Percentiles rank a stretch among this genome's conserved stretches.
Conservation (phyloP, 129 eudicot species). For the Flaveria trinervia region DNA sequence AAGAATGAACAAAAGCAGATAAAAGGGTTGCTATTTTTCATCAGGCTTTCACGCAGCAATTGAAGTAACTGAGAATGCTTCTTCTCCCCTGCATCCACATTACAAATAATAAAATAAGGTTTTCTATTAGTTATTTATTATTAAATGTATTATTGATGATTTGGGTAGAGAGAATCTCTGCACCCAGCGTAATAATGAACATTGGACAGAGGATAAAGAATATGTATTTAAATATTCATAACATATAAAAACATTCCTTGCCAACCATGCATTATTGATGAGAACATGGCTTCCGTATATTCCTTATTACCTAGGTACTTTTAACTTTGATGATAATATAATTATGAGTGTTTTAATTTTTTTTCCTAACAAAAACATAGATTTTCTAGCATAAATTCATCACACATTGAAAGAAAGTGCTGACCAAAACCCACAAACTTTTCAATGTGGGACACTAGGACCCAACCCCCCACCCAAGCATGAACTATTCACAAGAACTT, state of each 20-base stretch:
- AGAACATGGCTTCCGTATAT: slow-evolving; percentile 33
- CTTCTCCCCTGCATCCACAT: slow-evolving; percentile 52
- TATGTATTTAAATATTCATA: slow-evolving; percentile 12
- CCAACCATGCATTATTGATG: slow-evolving; percentile 17
- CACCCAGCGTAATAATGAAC: slow-evolving; percentile 20
- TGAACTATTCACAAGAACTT: slow-evolving; percentile 24
- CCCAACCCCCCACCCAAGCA: slow-evolving; percentile 2
- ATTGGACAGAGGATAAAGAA: background rate
- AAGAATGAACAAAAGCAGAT: slow-evolving; percentile 27
- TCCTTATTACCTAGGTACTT: slow-evolving; percentile 22
- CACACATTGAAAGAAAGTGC: too few relatives aligned
- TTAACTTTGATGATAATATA: too few relatives aligned
- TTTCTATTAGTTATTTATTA: background rate
- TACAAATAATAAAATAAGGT: background rate
- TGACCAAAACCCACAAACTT: too few relatives aligned
- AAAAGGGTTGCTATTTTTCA: background rate
- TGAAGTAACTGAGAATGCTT: slow-evolving; percentile 67
- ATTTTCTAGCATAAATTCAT: too few relatives aligned
- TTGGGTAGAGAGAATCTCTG: too few relatives aligned
- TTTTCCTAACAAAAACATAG: too few relatives aligned
- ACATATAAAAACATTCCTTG: slow-evolving; percentile 38
- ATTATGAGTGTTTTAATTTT: too few relatives aligned
- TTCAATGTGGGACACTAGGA: too few relatives aligned
- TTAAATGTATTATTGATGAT: background rate
- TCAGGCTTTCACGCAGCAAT: slow-evolving; percentile 67